Percentiles rank a stretch among this genome's conserved stretches.
These are phyloP conservation scores for Gossypium thurberi DNA, from an alignment of 345 rosid species.

Conservation along the genomic window DNA sequence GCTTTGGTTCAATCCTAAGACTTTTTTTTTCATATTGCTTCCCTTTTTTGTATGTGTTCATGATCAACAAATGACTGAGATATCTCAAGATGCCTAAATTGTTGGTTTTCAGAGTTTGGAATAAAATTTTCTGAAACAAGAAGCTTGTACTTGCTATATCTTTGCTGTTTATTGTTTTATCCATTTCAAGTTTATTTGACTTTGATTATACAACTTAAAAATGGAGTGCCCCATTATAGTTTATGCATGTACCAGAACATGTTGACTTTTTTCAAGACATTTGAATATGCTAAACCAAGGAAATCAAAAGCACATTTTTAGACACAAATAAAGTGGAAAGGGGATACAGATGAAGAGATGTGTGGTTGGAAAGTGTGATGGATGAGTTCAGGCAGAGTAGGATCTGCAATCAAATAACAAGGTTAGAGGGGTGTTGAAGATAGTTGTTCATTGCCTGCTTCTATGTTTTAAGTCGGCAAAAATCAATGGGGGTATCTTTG, in stretches of 20 bases:
- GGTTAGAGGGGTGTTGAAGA: no score
- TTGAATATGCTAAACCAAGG: no score
- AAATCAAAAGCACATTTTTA: no score
- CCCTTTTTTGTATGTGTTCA: conserved; percentile 9
- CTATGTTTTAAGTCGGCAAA: no score
- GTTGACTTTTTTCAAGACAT: background rate
- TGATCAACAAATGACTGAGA: conserved; percentile 13
- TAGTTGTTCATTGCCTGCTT: no score
- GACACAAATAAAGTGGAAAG: no score
- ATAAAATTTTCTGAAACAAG: conserved; percentile 12
- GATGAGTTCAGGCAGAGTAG: no score
- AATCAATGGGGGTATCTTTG: no score
- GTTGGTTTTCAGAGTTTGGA: conserved; percentile 4
- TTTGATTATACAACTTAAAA: background rate
- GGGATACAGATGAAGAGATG: no score
- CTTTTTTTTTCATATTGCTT: conserved; percentile 2
- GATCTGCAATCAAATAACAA: no score
- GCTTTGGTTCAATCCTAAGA: background rate
- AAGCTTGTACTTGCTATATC: background rate
- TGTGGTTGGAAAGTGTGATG: no score
- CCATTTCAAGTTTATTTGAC: background rate
- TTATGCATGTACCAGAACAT: no score
- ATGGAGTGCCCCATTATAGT: background rate
- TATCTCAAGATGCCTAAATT: conserved; percentile 8
- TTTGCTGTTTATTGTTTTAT: background rate